Conservation (phyloP, 2,329 filamentous ascomycete genomes). For the Diaporthe aspalathi region DNA sequence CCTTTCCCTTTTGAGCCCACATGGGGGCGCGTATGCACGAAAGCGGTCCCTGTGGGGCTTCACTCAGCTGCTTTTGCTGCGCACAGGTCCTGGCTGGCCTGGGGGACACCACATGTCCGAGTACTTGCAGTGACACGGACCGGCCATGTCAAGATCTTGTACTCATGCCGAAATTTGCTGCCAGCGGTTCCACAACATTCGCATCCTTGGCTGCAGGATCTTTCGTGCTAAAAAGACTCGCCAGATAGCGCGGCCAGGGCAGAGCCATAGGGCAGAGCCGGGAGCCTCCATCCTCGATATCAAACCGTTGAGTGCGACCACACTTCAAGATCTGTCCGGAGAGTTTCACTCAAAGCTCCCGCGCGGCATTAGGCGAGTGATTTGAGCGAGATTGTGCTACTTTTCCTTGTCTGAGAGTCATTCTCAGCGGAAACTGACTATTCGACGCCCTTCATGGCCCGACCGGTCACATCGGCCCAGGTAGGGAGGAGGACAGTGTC, state of each 20-base stretch:
- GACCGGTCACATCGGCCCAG: not conserved
- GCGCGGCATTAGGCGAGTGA: not conserved
- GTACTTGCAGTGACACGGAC: conserved; percentile 7
- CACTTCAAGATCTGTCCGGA: not conserved
- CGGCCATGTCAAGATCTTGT: conserved; percentile 2
- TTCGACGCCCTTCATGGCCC: conserved; percentile 22
- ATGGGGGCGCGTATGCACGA: not conserved
- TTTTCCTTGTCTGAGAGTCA: conserved; percentile 28
- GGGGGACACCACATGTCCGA: not conserved
- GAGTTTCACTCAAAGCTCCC: not conserved
- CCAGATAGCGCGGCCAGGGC: conserved; percentile 11
- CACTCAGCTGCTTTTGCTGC: conserved; percentile 13
- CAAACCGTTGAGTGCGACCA: conserved; percentile 30
- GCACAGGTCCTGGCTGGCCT: not conserved
- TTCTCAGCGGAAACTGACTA: conserved; percentile 13
- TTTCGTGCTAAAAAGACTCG: conserved; percentile 4
- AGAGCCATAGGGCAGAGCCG: conserved; percentile 23
- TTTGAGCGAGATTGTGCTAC: conserved; percentile 17
- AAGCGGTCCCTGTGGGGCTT: conserved; percentile 11
- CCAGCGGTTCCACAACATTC: conserved; percentile 2
- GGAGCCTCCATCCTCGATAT: conserved; percentile 7
- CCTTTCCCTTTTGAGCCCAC: not conserved
- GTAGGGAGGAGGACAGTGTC: conserved; percentile 27
- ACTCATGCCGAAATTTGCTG: not conserved
- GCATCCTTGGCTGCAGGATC: conserved; percentile 3